A percentile compares a stretch with the other conserved stretches of the same genome.
phyloP scores from a whole-genome alignment of 2,329 filamentous ascomycete species.

The Aureobasidium subglaciale region DNA sequence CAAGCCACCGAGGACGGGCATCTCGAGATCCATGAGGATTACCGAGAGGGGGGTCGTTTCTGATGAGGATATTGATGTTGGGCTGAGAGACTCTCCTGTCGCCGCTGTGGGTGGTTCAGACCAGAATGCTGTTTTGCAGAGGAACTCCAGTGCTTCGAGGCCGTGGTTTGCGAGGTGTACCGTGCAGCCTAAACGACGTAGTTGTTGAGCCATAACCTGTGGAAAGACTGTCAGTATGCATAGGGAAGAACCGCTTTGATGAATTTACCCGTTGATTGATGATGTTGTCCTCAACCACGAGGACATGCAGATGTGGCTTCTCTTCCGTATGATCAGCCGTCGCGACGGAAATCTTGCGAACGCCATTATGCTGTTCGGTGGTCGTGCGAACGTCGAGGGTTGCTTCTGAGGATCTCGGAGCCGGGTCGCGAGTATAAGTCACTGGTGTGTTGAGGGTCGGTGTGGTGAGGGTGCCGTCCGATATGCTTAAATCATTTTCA shows the following conservation, averaged over 20 bases:
- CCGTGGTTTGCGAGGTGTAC: constrained; percentile 24
- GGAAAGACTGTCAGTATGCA: background rate
- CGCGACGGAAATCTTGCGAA: background rate
- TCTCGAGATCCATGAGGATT: constrained; percentile 41
- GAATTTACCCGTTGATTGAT: constrained; percentile 19
- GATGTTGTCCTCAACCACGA: constrained; percentile 26
- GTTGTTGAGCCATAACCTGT: constrained; percentile 24
- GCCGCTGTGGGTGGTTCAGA: background rate
- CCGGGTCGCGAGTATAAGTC: background rate
- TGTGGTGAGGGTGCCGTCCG: background rate
- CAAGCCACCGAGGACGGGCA: constrained; percentile 73
- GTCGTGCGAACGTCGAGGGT: background rate
- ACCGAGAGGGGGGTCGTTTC: background rate
- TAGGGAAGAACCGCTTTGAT: no score
- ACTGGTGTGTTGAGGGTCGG: background rate
- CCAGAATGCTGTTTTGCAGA: constrained; percentile 20
- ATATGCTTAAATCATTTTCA: background rate
- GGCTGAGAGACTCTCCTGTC: background rate
- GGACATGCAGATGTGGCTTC: constrained; percentile 15
- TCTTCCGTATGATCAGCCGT: background rate
- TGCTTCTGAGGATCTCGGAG: background rate
- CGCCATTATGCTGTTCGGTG: background rate
- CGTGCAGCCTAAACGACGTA: constrained; percentile 23
- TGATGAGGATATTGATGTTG: background rate
- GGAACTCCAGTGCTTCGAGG: constrained; percentile 23